Evolutionary conservation across 1,284 basidiomycete species (phyloP).

Genomic region (Melampsora larici-populina): DNA sequence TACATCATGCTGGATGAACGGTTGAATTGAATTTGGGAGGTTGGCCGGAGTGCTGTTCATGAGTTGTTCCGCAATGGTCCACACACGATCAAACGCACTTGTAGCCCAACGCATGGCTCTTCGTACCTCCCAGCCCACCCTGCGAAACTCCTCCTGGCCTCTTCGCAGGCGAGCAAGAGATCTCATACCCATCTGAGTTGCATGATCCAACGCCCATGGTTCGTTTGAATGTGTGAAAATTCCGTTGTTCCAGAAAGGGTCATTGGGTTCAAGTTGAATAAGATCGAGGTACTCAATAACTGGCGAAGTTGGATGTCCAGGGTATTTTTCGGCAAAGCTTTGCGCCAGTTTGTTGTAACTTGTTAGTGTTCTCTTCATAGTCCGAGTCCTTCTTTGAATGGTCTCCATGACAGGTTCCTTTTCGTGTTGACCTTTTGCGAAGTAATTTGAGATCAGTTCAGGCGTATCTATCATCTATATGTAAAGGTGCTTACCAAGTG

Average conservation of each 20-base stretch:
- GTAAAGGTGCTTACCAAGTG: background rate
- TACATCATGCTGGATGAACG: background rate
- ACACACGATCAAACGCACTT: background rate
- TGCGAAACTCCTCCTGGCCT: background rate
- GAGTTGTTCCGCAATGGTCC: background rate
- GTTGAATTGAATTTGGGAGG: background rate
- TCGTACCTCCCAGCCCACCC: background rate
- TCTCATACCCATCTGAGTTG: conserved; percentile 19
- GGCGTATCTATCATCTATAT: background rate
- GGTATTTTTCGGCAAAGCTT: background rate
- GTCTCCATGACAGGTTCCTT: background rate
- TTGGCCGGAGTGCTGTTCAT: background rate
- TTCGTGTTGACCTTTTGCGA: background rate
- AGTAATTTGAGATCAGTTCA: background rate
- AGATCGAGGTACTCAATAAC: background rate
- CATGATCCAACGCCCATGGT: conserved; percentile 7
- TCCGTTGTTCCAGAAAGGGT: conserved; percentile 9
- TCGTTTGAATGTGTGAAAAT: background rate
- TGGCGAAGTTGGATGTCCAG: background rate
- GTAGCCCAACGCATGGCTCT: background rate
- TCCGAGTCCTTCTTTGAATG: background rate
- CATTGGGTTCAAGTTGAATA: background rate
- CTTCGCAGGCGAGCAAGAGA: background rate
- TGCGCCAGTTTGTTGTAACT: background rate
- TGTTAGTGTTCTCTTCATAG: background rate